Percentiles rank a stretch among this genome's conserved stretches.
Evolutionary conservation across 2,329 filamentous ascomycete species (phyloP).

Genomic region (Myriosclerotinia duriaeana): DNA sequence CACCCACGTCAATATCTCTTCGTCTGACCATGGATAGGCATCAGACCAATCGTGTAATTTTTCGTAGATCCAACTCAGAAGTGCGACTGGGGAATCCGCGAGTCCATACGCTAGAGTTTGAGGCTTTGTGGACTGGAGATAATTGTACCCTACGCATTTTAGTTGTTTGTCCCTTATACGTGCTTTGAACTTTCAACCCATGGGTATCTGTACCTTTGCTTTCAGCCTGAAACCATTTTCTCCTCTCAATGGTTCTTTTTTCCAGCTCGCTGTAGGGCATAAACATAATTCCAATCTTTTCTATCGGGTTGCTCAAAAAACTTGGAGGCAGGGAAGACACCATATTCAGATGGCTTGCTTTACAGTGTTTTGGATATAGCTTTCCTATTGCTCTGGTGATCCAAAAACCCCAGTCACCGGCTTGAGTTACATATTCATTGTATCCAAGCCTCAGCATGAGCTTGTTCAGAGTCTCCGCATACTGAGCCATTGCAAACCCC

Average conservation of each 20-base stretch:
- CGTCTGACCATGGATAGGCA: conserved; percentile 68
- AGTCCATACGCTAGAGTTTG: conserved; percentile 71
- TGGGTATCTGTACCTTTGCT: conserved; percentile 20
- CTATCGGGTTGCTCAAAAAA: conserved; percentile 52
- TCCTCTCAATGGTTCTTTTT: conserved; percentile 47
- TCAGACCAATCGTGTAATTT: conserved; percentile 79
- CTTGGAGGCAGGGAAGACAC: conserved; percentile 50
- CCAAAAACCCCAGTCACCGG: conserved; percentile 66
- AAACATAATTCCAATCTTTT: conserved; percentile 56
- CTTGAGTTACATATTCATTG: conserved; percentile 48
- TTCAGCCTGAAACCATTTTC: conserved; percentile 58
- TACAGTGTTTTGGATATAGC: conserved; percentile 56
- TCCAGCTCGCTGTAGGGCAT: conserved; percentile 55
- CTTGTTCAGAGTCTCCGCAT: conserved; percentile 47
- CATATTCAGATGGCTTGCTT: conserved; percentile 62
- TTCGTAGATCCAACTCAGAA: conserved; percentile 79
- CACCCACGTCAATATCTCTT: conserved; percentile 70
- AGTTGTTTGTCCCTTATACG: accelerated
- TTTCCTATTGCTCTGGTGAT: conserved; percentile 62
- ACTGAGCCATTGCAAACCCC: too few species aligned
- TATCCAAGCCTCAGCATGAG: conserved; percentile 70
- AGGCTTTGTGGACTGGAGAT: conserved; percentile 65
- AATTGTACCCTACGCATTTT: conserved; percentile 52
- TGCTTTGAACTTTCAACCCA: neutral
- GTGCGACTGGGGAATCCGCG: conserved; percentile 62